These are phyloP conservation scores for Gnaphalium uliginosum DNA, from an alignment of 129 eudicot genomes.

Conservation along the genomic window DNA sequence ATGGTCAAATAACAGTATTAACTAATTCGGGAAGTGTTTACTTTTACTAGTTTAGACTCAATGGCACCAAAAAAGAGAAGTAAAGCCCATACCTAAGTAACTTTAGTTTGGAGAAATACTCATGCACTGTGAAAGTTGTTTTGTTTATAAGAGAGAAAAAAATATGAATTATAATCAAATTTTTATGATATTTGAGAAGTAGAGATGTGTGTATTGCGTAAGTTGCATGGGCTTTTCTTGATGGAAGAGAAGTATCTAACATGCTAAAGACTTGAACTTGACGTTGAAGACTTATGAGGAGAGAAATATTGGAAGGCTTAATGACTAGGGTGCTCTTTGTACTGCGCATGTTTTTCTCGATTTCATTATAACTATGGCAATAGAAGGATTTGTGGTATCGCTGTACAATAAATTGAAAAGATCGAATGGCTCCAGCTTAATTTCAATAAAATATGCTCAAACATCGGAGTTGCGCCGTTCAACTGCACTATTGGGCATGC, in stretches of 20 bases:
- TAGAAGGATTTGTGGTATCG: background rate
- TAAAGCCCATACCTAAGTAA: conserved; percentile 10
- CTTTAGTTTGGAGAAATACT: conserved; percentile 20
- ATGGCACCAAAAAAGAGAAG: conserved; percentile 5
- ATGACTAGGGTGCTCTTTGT: background rate
- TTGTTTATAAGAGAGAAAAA: background rate
- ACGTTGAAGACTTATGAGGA: background rate
- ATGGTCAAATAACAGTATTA: background rate
- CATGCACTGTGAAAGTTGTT: background rate
- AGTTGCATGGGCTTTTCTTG: background rate
- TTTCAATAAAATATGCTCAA: background rate
- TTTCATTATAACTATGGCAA: background rate
- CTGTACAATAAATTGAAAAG: background rate
- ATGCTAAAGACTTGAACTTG: background rate
- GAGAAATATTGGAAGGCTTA: background rate
- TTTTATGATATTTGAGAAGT: background rate
- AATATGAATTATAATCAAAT: background rate
- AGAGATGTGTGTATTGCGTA: background rate
- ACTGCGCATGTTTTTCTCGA: background rate
- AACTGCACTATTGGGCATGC: background rate
- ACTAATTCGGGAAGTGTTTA: background rate
- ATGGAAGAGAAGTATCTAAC: background rate
- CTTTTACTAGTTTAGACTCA: conserved; percentile 13
- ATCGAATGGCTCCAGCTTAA: background rate
- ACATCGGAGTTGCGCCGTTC: background rate